Percentiles rank a stretch among this genome's conserved stretches.
These are phyloP conservation scores for Epicoccum sorghinum DNA, from an alignment of 2,329 filamentous ascomycete species.

Conservation along the genomic window DNA sequence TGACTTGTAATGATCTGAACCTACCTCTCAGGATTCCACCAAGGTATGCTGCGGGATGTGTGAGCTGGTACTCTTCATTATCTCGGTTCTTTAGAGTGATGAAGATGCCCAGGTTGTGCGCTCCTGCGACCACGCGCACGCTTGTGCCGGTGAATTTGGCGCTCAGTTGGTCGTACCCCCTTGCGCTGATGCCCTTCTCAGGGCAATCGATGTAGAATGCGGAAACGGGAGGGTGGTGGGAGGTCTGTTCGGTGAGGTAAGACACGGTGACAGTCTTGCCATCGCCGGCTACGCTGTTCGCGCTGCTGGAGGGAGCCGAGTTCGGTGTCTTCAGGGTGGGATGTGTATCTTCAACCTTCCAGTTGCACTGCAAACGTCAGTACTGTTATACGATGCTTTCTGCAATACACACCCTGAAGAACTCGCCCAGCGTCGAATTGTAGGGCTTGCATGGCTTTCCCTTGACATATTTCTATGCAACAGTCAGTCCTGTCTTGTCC, in stretches of 20 bases:
- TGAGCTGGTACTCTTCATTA: conserved; percentile 92
- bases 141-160: conserved; percentile 98
- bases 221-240: conserved; percentile 95
- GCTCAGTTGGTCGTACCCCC: conserved; percentile 93
- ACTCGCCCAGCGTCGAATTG: conserved; percentile 95
- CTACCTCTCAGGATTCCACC: conserved; percentile 79
- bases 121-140: conserved; percentile 86
- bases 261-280: conserved; percentile 75
- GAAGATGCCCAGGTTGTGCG: conserved; percentile 96
- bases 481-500: conserved; percentile 24
- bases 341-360: conserved; percentile 84
- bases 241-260: conserved; percentile 96
- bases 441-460: conserved; percentile 99
- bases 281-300: conserved; percentile 46
- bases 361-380: conserved; percentile 73
- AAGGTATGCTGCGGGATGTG: conserved; percentile 90
- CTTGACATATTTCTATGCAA: conserved; percentile 87
- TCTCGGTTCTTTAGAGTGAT: conserved; percentile 80
- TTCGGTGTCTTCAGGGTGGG: conserved; percentile 60
- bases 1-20: background rate
- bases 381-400: background rate
- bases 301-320: conserved; percentile 49
- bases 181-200: conserved; percentile 83
- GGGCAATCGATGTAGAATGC: conserved; percentile 94
- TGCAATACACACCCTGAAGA: conserved; percentile 75